Conservation (phyloP, 169 alveolate species). For the Toxoplasma gondii region DNA sequence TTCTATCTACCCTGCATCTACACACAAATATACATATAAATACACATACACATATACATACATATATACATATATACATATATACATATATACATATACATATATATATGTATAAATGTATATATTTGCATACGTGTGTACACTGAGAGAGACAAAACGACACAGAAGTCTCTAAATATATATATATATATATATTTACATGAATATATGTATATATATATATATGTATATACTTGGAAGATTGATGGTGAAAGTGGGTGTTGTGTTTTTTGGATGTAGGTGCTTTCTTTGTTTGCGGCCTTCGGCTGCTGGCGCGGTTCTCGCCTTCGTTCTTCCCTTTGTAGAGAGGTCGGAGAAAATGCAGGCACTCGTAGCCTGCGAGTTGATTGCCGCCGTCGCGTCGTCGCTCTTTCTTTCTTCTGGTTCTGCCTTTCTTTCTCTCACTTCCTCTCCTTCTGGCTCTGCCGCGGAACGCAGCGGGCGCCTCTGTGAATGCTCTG, state of each 20-base stretch:
- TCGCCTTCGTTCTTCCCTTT: conserved; percentile 8
- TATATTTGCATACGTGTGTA: neutral
- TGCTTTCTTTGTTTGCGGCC: neutral
- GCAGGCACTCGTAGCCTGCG: neutral
- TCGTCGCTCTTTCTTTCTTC: neutral
- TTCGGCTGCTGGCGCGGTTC: neutral
- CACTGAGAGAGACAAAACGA: neutral
- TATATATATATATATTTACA: neutral
- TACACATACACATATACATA: neutral
- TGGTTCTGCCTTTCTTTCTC: neutral
- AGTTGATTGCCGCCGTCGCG: neutral
- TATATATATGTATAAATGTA: neutral
- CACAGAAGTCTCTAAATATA: neutral
- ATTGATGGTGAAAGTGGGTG: neutral
- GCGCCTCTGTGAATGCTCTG: neutral
- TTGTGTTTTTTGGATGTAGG: neutral
- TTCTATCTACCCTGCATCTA: neutral
- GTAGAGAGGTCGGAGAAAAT: neutral
- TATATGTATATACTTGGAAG: neutral
- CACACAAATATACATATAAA: neutral
- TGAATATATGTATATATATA: neutral
- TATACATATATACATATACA: neutral
- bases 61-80: neutral
- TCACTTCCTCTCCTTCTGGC: neutral
- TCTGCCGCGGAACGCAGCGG: neutral